Evolutionary conservation across 2,329 filamentous ascomycete genomes (phyloP), one percentile per base, ranked within the genome.

Genomic region (Colletotrichum somersetense): DNA sequence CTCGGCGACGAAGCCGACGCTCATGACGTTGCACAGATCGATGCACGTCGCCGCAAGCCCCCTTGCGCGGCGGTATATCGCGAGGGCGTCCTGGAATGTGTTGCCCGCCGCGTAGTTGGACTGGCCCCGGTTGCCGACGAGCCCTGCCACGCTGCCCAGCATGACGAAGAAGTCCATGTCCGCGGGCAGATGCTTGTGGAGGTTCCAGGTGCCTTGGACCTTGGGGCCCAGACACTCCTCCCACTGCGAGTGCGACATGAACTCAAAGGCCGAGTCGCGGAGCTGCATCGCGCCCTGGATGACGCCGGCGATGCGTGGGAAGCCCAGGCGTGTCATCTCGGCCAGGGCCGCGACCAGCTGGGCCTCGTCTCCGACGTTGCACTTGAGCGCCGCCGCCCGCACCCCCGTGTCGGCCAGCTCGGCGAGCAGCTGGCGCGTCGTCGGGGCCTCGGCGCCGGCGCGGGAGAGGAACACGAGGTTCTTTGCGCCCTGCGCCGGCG

Each of bases 231-330:
- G 78, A 2, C 83, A 83, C 4, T 78, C 73, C 7, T 74, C 70
- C 84, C 87, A 89, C 58, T 84, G 79, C 0, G 79, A 77, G 68
- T 81, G 82, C 0, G 79, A 80, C 86, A 89, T 88, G 73, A 83
- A 83, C 23, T 83, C 79, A 67, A 87, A 88, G 1, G 85, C 77
- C 1, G 80, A 78, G 57, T 59, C 57, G 18, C 74, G 38, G 8
- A 78, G 73, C 3, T 78, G 76, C 79, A 81, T 82, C 16, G 80
- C 78, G 2, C 74, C 79, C 61, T 81, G 78, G 50, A 81, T 79
- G 12, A 80, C 65, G 5, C 80, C 79, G 6, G 74, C 76, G 42
- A 82, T 73, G 1, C 71, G 58, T 2, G 77, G 77, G 76, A 78
- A 76, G 77, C 76, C 40, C 0, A 52, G 48, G 12, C 73, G 30